Conservation (phyloP, 2,329 filamentous ascomycete species). For the Septoria petroselini region DNA sequence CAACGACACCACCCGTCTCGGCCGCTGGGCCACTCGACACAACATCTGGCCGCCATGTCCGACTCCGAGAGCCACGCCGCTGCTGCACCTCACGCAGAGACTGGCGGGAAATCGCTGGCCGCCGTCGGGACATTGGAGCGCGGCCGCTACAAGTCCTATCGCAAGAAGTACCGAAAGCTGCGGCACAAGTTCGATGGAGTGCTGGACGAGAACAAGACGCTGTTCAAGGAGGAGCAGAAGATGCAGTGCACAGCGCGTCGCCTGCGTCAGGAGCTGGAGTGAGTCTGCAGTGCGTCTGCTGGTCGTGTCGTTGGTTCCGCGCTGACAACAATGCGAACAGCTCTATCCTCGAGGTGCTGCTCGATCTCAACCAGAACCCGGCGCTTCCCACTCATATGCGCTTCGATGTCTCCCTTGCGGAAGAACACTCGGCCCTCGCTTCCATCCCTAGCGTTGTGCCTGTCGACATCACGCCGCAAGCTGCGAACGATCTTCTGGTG, state of each 20-base stretch:
- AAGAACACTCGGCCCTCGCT: slow-evolving; percentile 66
- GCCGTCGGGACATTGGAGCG: slow-evolving; percentile 17
- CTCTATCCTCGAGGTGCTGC: slow-evolving; percentile 80
- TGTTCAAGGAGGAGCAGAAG: slow-evolving; percentile 78
- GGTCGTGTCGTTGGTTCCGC: background rate
- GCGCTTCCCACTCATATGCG: slow-evolving; percentile 27
- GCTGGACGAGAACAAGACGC: slow-evolving; percentile 75
- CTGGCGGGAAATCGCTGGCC: slow-evolving; percentile 28
- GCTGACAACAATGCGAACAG: slow-evolving; percentile 49
- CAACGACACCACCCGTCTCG: background rate
- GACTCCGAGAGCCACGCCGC: slow-evolving; percentile 32
- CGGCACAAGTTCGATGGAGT: slow-evolving; percentile 72
- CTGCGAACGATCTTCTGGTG: slow-evolving; percentile 32
- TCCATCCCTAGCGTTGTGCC: slow-evolving; percentile 50
- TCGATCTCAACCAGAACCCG: slow-evolving; percentile 84
- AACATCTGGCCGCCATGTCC: slow-evolving; percentile 28
- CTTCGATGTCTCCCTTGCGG: slow-evolving; percentile 66
- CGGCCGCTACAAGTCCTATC: slow-evolving; percentile 40
- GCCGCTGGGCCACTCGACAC: background rate
- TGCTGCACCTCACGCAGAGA: slow-evolving; percentile 18
- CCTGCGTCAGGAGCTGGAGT: slow-evolving; percentile 91
- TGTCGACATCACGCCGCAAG: slow-evolving; percentile 36
- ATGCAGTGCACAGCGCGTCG: slow-evolving; percentile 77
- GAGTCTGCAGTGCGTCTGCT: slow-evolving; percentile 39
- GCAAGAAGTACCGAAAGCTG: slow-evolving; percentile 93